A percentile compares a stretch with the other conserved stretches of the same genome.
These are phyloP conservation scores for Samsoniella hepiali DNA, from an alignment of 2,329 filamentous ascomycete genomes.

Conservation along the genomic window DNA sequence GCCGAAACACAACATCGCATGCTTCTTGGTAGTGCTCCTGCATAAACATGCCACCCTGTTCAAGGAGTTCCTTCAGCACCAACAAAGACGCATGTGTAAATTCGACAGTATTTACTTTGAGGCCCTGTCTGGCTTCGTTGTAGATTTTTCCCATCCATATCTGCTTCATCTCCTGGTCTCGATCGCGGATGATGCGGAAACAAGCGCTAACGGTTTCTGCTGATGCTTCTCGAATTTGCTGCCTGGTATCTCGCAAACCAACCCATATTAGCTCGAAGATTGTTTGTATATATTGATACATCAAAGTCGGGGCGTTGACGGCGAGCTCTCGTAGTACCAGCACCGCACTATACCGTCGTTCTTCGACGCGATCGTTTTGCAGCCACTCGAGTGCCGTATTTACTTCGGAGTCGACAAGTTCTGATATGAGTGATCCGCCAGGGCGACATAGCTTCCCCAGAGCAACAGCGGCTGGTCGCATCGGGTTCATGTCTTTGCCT, in stretches of 20 bases:
- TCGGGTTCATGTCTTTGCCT: constrained; percentile 85
- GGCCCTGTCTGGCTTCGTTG: constrained; percentile 74
- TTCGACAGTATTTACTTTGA: constrained; percentile 78
- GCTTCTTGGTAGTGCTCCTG: constrained; percentile 88
- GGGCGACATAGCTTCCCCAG: constrained; percentile 88
- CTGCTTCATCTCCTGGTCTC: constrained; percentile 83
- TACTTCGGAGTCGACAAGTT: constrained; percentile 94
- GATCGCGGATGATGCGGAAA: constrained; percentile 91
- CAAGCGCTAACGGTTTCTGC: constrained; percentile 92
- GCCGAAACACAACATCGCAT: constrained; percentile 87
- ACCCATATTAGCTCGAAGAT: constrained; percentile 97
- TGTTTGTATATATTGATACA: constrained; percentile 93
- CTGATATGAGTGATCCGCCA: constrained; percentile 88
- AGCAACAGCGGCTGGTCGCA: constrained; percentile 85
- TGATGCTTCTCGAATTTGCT: constrained; percentile 87
- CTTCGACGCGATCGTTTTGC: constrained; percentile 90
- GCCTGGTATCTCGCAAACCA: constrained; percentile 81
- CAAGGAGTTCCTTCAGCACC: constrained; percentile 85
- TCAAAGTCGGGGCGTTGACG: constrained; percentile 87
- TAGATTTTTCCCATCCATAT: constrained; percentile 91
- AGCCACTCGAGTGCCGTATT: constrained; percentile 96
- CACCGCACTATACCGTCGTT: constrained; percentile 87
- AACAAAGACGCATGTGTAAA: constrained; percentile 91
- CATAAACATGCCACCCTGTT: constrained; percentile 99
- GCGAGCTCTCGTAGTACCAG: constrained; percentile 87